Conservation (phyloP, 345 rosid species). For the Pelargonium nanum region DNA sequence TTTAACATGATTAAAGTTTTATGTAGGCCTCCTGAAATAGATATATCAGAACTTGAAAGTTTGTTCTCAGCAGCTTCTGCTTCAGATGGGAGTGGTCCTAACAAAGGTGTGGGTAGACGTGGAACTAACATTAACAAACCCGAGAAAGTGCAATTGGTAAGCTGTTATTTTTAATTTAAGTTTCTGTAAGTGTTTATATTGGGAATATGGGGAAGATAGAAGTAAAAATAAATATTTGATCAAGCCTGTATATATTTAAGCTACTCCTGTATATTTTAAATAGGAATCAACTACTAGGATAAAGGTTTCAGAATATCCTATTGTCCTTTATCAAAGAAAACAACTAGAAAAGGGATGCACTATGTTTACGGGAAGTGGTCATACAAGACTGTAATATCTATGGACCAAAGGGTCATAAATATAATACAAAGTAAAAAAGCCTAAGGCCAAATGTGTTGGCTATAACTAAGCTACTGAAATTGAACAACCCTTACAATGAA, state of each 20-base stretch:
- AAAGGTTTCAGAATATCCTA: too few relatives aligned
- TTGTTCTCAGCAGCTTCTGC: slow-evolving; percentile 76
- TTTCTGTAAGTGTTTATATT: too few relatives aligned
- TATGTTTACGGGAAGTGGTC: not conserved
- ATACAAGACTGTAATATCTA: not conserved
- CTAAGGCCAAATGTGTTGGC: not conserved
- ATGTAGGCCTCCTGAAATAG: slow-evolving; percentile 95
- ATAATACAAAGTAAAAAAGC: not conserved
- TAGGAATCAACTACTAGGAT: not conserved
- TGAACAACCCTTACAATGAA: not conserved
- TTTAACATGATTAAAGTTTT: slow-evolving; percentile 14
- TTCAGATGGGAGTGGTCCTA: slow-evolving; percentile 42
- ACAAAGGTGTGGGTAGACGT: slow-evolving; percentile 67
- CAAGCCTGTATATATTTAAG: too few relatives aligned
- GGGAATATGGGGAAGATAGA: too few relatives aligned
- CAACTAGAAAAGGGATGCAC: not conserved
- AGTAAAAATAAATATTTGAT: too few relatives aligned
- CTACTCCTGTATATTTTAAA: not conserved
- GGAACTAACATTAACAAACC: slow-evolving; percentile 75
- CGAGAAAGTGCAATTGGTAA: slow-evolving; percentile 90
- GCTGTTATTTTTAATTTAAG: slow-evolving; percentile 3
- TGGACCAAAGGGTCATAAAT: not conserved
- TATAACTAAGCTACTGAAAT: not conserved
- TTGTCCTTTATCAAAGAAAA: not conserved
- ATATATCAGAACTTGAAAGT: slow-evolving; percentile 90